Conservation (phyloP, 306 rosid genomes). For the Prunus mume region DNA sequence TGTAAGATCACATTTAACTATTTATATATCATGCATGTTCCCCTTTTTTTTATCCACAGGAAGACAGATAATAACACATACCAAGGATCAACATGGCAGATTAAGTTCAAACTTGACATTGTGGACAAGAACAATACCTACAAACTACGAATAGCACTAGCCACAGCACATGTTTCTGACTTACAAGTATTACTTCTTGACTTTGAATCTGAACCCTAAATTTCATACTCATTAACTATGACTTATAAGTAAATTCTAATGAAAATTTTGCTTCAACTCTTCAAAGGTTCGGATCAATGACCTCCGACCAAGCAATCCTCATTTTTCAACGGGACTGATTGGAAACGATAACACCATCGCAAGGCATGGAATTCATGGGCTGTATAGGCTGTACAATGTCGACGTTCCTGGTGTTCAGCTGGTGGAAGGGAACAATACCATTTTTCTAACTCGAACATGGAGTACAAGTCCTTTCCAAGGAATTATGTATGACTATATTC, state of each 20-base stretch:
- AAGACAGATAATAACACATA: slow-evolving; percentile 27
- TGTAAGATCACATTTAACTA: neutral
- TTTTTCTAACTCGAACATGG: slow-evolving; percentile 22
- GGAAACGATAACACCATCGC: slow-evolving; percentile 34
- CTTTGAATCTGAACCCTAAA: neutral
- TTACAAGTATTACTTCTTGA: slow-evolving; percentile 32
- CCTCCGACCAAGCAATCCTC: slow-evolving; percentile 5
- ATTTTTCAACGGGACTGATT: slow-evolving; percentile 19
- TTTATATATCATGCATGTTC: too few relatives aligned
- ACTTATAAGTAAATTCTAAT: neutral
- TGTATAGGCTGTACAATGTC: slow-evolving; percentile 22
- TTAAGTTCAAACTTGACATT: slow-evolving; percentile 30
- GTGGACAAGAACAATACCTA: slow-evolving; percentile 14
- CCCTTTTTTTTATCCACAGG: slow-evolving; percentile 9
- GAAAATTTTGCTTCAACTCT: neutral
- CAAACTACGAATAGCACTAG: slow-evolving; percentile 42
- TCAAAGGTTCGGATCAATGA: slow-evolving; percentile 30
- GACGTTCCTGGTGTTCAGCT: slow-evolving; percentile 14
- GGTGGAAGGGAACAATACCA: slow-evolving; percentile 23
- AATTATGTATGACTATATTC: slow-evolving; percentile 34
- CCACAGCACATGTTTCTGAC: slow-evolving; percentile 34
- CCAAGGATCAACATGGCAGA: slow-evolving; percentile 48
- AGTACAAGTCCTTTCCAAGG: slow-evolving; percentile 30
- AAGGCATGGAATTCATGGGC: slow-evolving; percentile 37
- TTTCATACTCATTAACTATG: neutral